Percentiles rank a stretch among this genome's conserved stretches.
Conservation (phyloP, 768 basidiomycete species). For the Omphalotus guepiniiformis region DNA sequence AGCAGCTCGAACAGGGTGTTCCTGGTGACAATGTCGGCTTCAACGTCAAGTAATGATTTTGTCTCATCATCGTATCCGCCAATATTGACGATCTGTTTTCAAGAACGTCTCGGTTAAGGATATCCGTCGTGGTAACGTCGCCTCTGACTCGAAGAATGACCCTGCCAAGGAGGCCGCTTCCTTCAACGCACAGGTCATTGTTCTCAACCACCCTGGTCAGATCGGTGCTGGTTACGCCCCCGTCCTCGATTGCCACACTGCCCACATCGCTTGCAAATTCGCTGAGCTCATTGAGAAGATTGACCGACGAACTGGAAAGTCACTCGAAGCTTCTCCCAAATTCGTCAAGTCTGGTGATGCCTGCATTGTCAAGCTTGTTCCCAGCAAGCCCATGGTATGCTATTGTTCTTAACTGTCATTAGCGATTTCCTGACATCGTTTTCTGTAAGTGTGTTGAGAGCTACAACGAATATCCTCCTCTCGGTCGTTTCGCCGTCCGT, state of each 20-base stretch:
- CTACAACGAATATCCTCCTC: slow-evolving; percentile 97
- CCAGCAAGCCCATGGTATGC: slow-evolving; percentile 87
- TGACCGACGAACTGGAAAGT: slow-evolving; percentile 97
- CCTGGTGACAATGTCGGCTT: slow-evolving; percentile 99
- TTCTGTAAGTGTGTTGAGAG: slow-evolving; percentile 63
- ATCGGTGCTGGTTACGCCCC: slow-evolving; percentile 99
- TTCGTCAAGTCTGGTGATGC: slow-evolving; percentile 99
- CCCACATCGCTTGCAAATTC: slow-evolving; percentile 99
- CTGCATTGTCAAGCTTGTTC: slow-evolving; percentile 96
- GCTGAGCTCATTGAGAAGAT: slow-evolving; percentile 98
- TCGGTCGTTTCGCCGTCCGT: slow-evolving; percentile 99
- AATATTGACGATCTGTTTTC: slow-evolving; percentile 10
- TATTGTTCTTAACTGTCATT: neutral
- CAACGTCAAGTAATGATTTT: slow-evolving; percentile 81
- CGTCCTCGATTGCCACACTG: slow-evolving; percentile 99
- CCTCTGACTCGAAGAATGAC: slow-evolving; percentile 99
- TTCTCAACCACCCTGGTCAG: slow-evolving; percentile 99
- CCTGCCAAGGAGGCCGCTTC: slow-evolving; percentile 99
- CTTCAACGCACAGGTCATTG: slow-evolving; percentile 99
- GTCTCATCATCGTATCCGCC: neutral
- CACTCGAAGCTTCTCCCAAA: slow-evolving; percentile 84
- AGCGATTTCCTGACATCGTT: slow-evolving; percentile 20
- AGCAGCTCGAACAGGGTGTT: slow-evolving; percentile 88
- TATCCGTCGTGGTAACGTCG: slow-evolving; percentile 99
- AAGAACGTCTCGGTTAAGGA: slow-evolving; percentile 99